A percentile compares a stretch with the other conserved stretches of the same genome.
Conservation (phyloP, 2,329 filamentous ascomycete genomes). For the Cladosporium oxysporum region DNA sequence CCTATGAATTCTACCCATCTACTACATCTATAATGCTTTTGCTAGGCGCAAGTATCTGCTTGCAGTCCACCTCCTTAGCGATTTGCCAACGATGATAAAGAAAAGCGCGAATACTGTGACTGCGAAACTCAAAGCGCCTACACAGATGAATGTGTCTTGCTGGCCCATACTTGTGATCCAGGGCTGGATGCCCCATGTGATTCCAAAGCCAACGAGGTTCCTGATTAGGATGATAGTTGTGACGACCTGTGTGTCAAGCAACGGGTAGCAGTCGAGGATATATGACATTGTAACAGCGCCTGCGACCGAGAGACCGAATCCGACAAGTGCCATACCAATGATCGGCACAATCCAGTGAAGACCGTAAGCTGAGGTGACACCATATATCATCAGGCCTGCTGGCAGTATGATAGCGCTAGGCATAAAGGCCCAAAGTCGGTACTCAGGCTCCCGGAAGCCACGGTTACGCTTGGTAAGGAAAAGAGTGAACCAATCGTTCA, state of each 20-base stretch:
- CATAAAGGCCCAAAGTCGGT: constrained; percentile 44
- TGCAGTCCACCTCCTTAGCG: constrained; percentile 20
- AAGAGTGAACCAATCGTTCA: constrained; percentile 35
- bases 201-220: constrained; percentile 52
- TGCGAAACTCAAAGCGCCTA: constrained; percentile 47
- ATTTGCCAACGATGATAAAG: constrained; percentile 24
- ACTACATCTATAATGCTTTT: neutral
- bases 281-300: constrained; percentile 52
- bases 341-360: constrained; percentile 54
- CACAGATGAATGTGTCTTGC: constrained; percentile 46
- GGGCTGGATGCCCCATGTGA: constrained; percentile 52
- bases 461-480: constrained; percentile 40
- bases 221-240: constrained; percentile 50
- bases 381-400: constrained; percentile 46
- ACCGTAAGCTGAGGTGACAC: constrained; percentile 49
- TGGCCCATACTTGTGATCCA: constrained; percentile 47
- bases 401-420: constrained; percentile 46
- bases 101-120: constrained; percentile 39
- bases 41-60: constrained; percentile 20
- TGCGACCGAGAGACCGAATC: constrained; percentile 46
- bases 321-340: constrained; percentile 44
- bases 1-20: neutral
- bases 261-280: constrained; percentile 49
- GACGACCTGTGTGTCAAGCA: constrained; percentile 47
- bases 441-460: constrained; percentile 44